phyloP scores from a whole-genome alignment of 129 eudicot genomes.

The Pittosporum tobira region DNA sequence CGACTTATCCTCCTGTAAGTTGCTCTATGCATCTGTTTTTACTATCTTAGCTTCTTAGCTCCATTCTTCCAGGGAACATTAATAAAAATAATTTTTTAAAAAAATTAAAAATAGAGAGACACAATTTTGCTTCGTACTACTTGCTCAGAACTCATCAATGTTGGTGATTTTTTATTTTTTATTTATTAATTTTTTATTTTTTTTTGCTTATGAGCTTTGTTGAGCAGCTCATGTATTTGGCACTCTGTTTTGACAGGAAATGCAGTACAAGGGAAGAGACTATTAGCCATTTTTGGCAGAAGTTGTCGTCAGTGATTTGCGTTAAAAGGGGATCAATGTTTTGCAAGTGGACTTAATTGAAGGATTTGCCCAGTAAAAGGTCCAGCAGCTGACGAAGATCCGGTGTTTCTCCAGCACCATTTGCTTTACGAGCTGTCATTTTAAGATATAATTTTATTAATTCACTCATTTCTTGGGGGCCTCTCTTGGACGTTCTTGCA shows the following conservation, averaged over 20 bases:
- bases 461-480: neutral
- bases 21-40: neutral
- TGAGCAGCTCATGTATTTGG: neutral
- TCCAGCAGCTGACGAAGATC: slow-evolving; percentile 11
- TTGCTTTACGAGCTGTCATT: slow-evolving; percentile 1
- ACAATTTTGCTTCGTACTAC: no score
- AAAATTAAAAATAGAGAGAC: no score
- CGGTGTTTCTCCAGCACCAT: slow-evolving; percentile 7
- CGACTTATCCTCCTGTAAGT: slow-evolving; percentile 63
- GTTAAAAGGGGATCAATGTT: slow-evolving; percentile 3
- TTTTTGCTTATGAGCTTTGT: neutral
- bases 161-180: no score
- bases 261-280: slow-evolving; percentile 69
- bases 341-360: neutral
- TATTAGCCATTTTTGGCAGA: slow-evolving; percentile 22
- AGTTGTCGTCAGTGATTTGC: neutral
- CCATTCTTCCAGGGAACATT: no score
- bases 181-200: no score
- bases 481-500: neutral
- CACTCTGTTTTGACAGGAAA: slow-evolving; percentile 38
- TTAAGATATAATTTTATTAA: neutral
- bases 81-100: no score
- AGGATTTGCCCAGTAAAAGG: slow-evolving; percentile 8
- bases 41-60: no score
- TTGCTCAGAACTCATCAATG: no score